phyloP scores from a whole-genome alignment of 2,329 filamentous ascomycete genomes.

The Cladosporium halotolerans region DNA sequence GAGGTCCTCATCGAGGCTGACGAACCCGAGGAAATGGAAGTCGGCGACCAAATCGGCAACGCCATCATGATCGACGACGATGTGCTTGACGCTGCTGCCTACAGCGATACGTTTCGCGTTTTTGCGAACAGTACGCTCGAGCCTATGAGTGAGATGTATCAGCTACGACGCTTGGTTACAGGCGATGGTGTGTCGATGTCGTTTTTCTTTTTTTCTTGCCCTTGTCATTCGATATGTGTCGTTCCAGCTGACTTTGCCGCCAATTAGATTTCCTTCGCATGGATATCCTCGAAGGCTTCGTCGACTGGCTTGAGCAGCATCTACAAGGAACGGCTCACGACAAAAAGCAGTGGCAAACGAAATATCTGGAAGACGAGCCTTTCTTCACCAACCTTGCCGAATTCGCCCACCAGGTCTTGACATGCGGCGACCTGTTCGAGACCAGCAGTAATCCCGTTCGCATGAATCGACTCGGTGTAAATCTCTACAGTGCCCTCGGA shows the following conservation, averaged over 20 bases:
- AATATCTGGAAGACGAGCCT: slow-evolving; percentile 15
- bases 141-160: not conserved
- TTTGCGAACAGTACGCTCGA: not conserved
- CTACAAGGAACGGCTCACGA: slow-evolving; percentile 20
- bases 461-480: not conserved
- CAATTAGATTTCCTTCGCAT: slow-evolving; percentile 5
- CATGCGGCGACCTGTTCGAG: slow-evolving; percentile 9
- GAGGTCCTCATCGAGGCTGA: slow-evolving; percentile 25
- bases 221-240: too few species aligned
- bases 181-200: not conserved
- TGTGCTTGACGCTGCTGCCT: slow-evolving; percentile 22
- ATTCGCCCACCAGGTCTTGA: slow-evolving; percentile 25
- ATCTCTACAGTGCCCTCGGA: slow-evolving; percentile 14
- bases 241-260: not conserved
- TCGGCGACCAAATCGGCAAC: slow-evolving; percentile 30
- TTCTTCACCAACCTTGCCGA: slow-evolving; percentile 19
- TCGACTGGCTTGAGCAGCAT: slow-evolving; percentile 16
- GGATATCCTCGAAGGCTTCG: slow-evolving; percentile 1
- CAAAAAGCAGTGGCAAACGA: slow-evolving; percentile 10
- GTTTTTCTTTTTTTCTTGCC: too few species aligned
- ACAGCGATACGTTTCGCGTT: slow-evolving; percentile 15
- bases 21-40: slow-evolving; percentile 32
- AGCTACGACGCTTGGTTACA: slow-evolving; percentile 7
- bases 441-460: too few species aligned
- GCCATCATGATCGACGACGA: slow-evolving; percentile 35